phyloP scores from a whole-genome alignment of 805 yeast species.

The Kuraishia floccosa region DNA sequence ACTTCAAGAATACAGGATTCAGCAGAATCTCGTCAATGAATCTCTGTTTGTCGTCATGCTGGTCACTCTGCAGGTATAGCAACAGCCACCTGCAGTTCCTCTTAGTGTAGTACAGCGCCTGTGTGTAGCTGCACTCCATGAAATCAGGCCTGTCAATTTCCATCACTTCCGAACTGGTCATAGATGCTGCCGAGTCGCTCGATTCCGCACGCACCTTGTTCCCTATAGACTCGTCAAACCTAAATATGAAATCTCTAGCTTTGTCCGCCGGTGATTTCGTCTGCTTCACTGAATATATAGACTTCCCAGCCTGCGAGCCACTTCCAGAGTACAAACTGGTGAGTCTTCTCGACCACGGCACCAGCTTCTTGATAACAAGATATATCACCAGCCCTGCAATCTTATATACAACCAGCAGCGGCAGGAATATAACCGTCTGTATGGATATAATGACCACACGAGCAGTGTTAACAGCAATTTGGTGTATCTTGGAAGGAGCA shows the following conservation, averaged over 20 bases:
- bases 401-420: conserved; percentile 1
- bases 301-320: not conserved
- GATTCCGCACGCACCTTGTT: conserved; percentile 1
- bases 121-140: conserved; percentile 68
- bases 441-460: not conserved
- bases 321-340: no score
- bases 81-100: conserved; percentile 61
- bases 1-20: conserved; percentile 33
- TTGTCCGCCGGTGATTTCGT: conserved; percentile 16
- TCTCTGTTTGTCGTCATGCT: conserved; percentile 47
- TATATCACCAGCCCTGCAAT: not conserved
- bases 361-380: not conserved
- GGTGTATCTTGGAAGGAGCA: not conserved
- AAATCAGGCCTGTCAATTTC: conserved; percentile 25
- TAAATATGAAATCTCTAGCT: conserved; percentile 18
- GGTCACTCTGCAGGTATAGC: conserved; percentile 62
- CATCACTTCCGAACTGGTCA: conserved; percentile 3
- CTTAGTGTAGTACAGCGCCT: conserved; percentile 63
- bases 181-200: no score
- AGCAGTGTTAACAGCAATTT: no score
- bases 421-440: conserved; percentile 1
- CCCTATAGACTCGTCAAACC: conserved; percentile 16
- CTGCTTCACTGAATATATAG: not conserved
- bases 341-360: not conserved
- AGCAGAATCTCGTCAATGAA: conserved; percentile 46